Base-by-base conservation (phyloP, 1,284 basidiomycete genomes). In the Fomitopsis pinicola region DNA sequence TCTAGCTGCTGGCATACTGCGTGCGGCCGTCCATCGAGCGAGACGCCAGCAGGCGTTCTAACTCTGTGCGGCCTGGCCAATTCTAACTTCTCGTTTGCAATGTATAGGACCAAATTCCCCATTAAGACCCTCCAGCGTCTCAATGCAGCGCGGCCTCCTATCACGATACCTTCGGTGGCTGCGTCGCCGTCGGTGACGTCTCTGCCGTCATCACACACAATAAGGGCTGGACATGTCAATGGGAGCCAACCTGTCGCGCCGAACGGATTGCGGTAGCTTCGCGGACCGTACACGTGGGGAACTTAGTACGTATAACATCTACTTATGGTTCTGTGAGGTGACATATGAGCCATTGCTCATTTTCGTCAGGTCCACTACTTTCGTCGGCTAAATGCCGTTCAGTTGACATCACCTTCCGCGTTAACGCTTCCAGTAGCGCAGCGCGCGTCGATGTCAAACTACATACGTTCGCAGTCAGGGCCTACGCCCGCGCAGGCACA, bases 71-170 rank as follows among this genome's bases (percentile, higher is more conserved):
- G 22, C 26, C 44, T 22, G 52, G n/a, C 55, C 38, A 36, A 60
- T 63, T 50, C 64, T 60, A 22, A 38, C 38, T 19, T 48, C 19
- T 42, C 46, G 14, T 48, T 48, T 28, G 42, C 50, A 28, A 48
- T 22, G 26, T 61, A 44, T 71, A 94, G 92, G 66, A 95, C 94
- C n/a, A 94, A 94, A 71, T 97, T 96, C 79, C 94, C 94, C 8
- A 87, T 95, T 73, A 93, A 93, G 71, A 92, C 91, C 1, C 82
- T 95, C 7, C 89, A 91, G 68, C 87, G 91, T 15, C 83, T 96
- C 59, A 90, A 88, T 65, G 83, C 87, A 36, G 82, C 82, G 22
- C 76, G 76, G 50, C 78, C 80, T 7, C 17, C 52, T n/a, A 33
- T 38, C 4, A 66, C 68, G 15, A 66, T 72, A 33, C 12, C 61